These are phyloP conservation scores for Eudorina sp. DNA, from an alignment of 139 green algal genomes.

Conservation along the genomic window DNA sequence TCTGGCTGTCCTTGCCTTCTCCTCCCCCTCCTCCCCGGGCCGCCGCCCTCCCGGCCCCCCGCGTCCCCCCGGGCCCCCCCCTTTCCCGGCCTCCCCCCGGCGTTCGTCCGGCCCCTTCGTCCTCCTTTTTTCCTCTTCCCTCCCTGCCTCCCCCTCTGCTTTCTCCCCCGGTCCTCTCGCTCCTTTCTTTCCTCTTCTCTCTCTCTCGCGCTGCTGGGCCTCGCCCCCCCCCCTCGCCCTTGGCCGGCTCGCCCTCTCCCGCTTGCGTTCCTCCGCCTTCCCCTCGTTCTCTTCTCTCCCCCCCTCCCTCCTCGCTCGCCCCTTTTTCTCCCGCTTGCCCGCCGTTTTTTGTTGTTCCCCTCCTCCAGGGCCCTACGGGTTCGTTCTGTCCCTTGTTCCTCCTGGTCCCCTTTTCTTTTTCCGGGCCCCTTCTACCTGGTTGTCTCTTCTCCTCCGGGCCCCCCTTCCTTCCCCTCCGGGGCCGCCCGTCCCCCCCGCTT, in stretches of 20 bases:
- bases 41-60: not conserved
- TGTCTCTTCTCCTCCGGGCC: too few relatives aligned
- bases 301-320: not conserved
- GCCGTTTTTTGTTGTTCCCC: not conserved
- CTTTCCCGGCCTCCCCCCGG: not conserved
- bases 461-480: too few relatives aligned
- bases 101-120: not conserved
- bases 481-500: too few relatives aligned
- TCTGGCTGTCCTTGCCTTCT: not conserved
- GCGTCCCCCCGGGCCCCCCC: too few relatives aligned
- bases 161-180: not conserved
- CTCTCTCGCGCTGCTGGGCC: not conserved
- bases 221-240: not conserved
- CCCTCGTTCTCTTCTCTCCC: not conserved
- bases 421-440: not conserved
- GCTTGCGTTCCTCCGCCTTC: not conserved
- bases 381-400: not conserved
- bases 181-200: not conserved
- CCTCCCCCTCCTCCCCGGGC: not conserved
- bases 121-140: not conserved
- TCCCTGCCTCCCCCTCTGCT: not conserved
- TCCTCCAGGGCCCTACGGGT: not conserved
- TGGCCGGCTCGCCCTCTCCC: not conserved
- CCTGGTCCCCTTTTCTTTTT: not conserved
- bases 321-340: not conserved